A percentile compares a stretch with the other conserved stretches of the same genome.
These are phyloP conservation scores for Kwoniella botswanensis DNA, from an alignment of 768 basidiomycete genomes.

Conservation along the genomic window DNA sequence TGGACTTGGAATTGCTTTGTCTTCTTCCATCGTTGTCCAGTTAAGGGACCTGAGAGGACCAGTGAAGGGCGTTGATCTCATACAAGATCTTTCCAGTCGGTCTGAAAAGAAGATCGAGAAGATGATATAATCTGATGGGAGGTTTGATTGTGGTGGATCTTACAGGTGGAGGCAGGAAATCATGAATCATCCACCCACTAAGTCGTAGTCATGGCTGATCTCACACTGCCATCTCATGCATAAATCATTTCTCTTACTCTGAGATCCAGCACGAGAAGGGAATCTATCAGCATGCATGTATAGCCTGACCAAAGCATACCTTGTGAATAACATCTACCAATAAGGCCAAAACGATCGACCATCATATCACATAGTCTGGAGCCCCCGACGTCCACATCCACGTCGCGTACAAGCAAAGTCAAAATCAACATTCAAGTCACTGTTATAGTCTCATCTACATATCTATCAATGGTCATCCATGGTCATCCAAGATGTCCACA, in stretches of 20 bases:
- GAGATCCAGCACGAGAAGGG: too few relatives aligned
- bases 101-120: background rate
- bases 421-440: background rate
- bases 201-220: too few relatives aligned
- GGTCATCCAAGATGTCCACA: background rate
- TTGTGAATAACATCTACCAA: background rate
- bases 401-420: background rate
- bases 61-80: background rate
- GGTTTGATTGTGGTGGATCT: background rate
- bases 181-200: too few relatives aligned
- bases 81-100: background rate
- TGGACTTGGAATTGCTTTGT: conserved; percentile 20
- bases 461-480: background rate
- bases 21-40: background rate
- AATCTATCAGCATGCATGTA: too few relatives aligned
- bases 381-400: background rate
- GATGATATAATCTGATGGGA: background rate
- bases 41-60: background rate
- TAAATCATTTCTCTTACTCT: too few relatives aligned
- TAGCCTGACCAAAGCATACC: too few relatives aligned
- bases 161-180: background rate
- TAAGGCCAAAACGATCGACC: background rate
- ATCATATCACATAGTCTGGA: background rate
- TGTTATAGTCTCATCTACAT: background rate
- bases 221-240: too few relatives aligned